Conservation (phyloP, 805 yeast genomes). For the Suhomyces xylopsoci region DNA sequence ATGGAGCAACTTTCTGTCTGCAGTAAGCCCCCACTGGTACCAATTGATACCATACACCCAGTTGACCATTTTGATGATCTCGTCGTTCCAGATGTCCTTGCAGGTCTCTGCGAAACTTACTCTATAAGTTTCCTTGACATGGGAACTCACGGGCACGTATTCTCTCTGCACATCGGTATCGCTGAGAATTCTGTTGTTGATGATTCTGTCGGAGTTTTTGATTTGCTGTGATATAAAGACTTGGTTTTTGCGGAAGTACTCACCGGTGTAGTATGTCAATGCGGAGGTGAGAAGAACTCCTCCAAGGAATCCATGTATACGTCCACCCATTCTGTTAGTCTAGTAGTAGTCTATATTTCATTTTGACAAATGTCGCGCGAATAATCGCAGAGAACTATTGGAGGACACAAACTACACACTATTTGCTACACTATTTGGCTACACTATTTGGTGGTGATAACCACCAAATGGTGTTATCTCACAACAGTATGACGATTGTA, state of each 20-base stretch:
- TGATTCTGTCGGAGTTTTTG: constrained; percentile 44
- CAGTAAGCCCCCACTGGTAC: constrained; percentile 39
- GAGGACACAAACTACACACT: no score
- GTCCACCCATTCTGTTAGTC: constrained; percentile 33
- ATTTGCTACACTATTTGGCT: no score
- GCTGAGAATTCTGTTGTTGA: constrained; percentile 52
- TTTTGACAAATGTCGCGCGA: constrained; percentile 1
- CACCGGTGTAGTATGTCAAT: constrained; percentile 58
- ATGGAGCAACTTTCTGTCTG: constrained; percentile 29
- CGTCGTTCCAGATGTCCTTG: constrained; percentile 79
- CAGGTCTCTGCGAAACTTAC: constrained; percentile 52
- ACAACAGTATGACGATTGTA: no score
- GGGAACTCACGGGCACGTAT: constrained; percentile 38
- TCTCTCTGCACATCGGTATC: constrained; percentile 45
- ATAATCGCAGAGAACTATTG: background rate
- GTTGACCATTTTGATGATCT: constrained; percentile 59
- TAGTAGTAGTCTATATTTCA: background rate
- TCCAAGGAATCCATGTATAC: constrained; percentile 43
- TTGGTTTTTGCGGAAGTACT: constrained; percentile 50
- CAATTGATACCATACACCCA: constrained; percentile 58
- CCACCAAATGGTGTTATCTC: no score
- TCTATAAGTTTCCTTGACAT: constrained; percentile 26
- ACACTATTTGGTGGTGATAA: no score
- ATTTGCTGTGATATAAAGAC: constrained; percentile 46
- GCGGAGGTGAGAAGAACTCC: constrained; percentile 64